Percentiles rank a stretch among this genome's conserved stretches.
Conservation (phyloP, 768 basidiomycete genomes). For the Chalciporus pseudorubinellus region DNA sequence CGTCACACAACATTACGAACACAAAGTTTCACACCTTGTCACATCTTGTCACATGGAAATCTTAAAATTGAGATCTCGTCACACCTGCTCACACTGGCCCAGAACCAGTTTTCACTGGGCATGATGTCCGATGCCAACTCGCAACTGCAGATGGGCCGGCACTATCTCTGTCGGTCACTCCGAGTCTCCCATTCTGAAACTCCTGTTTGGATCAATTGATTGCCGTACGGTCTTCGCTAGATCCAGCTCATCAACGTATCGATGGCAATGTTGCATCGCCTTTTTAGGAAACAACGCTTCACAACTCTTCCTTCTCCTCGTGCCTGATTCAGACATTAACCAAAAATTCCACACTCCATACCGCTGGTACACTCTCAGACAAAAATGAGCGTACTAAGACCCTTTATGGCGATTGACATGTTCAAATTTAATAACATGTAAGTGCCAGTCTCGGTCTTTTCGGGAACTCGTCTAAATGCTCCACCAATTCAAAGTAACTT, state of each 20-base stretch:
- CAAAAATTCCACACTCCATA: background rate
- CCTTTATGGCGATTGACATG: constrained; percentile 86
- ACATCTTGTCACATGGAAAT: background rate
- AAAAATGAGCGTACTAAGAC: constrained; percentile 82
- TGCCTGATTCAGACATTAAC: too few species aligned
- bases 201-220: too few species aligned
- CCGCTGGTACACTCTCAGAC: background rate
- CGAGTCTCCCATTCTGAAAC: too few species aligned
- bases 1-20: background rate
- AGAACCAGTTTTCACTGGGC: background rate
- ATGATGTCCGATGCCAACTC: too few species aligned
- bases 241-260: too few species aligned
- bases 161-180: too few species aligned
- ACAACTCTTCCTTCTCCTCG: background rate
- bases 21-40: background rate
- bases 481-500: constrained; percentile 71
- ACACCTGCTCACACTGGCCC: background rate
- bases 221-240: too few species aligned
- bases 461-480: constrained; percentile 5
- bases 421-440: constrained; percentile 93
- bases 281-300: background rate
- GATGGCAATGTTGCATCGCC: background rate
- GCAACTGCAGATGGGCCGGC: too few species aligned
- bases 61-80: too few species aligned
- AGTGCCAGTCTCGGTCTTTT: constrained; percentile 20